Conservation (phyloP, 306 rosid species). For the Begonia peltatifolia region DNA sequence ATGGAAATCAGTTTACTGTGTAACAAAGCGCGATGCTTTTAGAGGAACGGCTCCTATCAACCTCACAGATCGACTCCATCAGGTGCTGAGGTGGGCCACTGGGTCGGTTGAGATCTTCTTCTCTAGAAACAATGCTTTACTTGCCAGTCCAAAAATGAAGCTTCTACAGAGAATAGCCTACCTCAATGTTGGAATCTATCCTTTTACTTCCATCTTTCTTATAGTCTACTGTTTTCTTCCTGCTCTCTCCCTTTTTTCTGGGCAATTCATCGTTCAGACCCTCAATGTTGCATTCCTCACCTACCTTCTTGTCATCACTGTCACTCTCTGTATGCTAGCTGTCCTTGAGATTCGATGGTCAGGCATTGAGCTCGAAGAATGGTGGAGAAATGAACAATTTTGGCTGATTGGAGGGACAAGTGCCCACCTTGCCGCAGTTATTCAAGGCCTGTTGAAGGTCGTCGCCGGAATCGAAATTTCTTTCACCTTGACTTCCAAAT, state of each 20-base stretch:
- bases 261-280: constrained; percentile 83
- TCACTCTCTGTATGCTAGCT: constrained; percentile 74
- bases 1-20: constrained; percentile 93
- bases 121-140: constrained; percentile 82
- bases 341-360: constrained; percentile 93
- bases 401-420: constrained; percentile 98
- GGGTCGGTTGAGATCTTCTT: constrained; percentile 96
- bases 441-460: constrained; percentile 82
- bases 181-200: constrained; percentile 95
- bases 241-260: constrained; percentile 91
- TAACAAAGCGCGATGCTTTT: constrained; percentile 90
- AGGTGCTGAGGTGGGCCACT: constrained; percentile 95
- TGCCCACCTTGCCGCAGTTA: constrained; percentile 93
- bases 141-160: constrained; percentile 82
- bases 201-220: constrained; percentile 85
- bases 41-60: constrained; percentile 96
- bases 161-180: constrained; percentile 74
- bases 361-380: constrained; percentile 84
- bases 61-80: constrained; percentile 88
- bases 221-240: constrained; percentile 96
- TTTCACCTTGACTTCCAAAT: constrained; percentile 85
- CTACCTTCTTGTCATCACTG: constrained; percentile 56
- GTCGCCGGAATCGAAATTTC: constrained; percentile 92
- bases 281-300: constrained; percentile 74
- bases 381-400: constrained; percentile 99